Conservation (phyloP, 2,329 filamentous ascomycete genomes). For the Claviceps fusiformis region DNA sequence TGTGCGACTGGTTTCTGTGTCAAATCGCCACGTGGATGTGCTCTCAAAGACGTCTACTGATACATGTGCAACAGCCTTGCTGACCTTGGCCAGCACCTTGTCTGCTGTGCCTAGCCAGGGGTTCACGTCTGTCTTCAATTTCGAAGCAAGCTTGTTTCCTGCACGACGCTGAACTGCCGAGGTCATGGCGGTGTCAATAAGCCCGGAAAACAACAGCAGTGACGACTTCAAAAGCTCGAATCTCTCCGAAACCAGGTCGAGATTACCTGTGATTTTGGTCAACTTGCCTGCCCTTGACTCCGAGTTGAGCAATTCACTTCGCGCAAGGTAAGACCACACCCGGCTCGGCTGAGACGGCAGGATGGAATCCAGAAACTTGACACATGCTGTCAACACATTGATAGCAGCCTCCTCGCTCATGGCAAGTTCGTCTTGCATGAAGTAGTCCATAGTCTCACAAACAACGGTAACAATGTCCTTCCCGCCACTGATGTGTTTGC, state of each 20-base stretch:
- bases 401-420: constrained; percentile 52
- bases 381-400: constrained; percentile 53
- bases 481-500: constrained; percentile 42
- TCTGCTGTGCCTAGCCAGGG: constrained; percentile 64
- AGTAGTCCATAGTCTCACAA: constrained; percentile 70
- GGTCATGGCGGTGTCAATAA: constrained; percentile 62
- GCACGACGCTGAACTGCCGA: constrained; percentile 55
- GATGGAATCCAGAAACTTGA: constrained; percentile 67
- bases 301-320: constrained; percentile 65
- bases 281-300: constrained; percentile 66
- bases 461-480: constrained; percentile 70
- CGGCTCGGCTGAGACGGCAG: constrained; percentile 64
- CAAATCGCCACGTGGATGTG: constrained; percentile 74
- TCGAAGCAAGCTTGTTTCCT: constrained; percentile 32
- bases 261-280: constrained; percentile 62
- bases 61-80: constrained; percentile 59
- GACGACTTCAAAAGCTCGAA: constrained; percentile 68
- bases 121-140: constrained; percentile 33
- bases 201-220: constrained; percentile 56
- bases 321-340: constrained; percentile 79
- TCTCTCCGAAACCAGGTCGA: constrained; percentile 63
- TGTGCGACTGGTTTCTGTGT: constrained; percentile 51
- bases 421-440: constrained; percentile 42
- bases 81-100: constrained; percentile 57
- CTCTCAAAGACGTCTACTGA: constrained; percentile 78